phyloP scores from a whole-genome alignment of 768 basidiomycete species.

The Exsudoporus frostii region DNA sequence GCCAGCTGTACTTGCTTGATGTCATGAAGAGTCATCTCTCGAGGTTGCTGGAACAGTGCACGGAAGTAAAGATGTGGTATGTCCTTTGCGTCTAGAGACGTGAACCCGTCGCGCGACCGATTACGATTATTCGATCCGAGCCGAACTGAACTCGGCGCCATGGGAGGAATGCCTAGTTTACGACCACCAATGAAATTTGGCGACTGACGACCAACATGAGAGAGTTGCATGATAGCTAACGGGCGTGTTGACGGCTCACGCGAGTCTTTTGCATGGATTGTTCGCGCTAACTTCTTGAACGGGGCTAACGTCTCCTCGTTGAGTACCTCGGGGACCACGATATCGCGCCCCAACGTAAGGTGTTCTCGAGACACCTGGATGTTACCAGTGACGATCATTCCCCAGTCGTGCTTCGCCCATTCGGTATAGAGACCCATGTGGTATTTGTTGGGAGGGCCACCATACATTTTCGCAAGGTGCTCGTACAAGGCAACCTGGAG shows the following conservation, averaged over 20 bases:
- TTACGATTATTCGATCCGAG: constrained; percentile 35
- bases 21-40: constrained; percentile 54
- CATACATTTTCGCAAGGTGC: constrained; percentile 60
- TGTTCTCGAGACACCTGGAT: constrained; percentile 65
- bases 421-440: constrained; percentile 65
- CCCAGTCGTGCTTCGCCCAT: constrained; percentile 81
- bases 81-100: constrained; percentile 3
- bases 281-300: constrained; percentile 47
- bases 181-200: constrained; percentile 69
- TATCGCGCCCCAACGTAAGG: constrained; percentile 68
- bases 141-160: constrained; percentile 67
- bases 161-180: constrained; percentile 51
- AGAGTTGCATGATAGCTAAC: constrained; percentile 78
- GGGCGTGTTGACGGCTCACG: constrained; percentile 7
- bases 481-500: constrained; percentile 88
- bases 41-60: constrained; percentile 62
- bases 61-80: constrained; percentile 29
- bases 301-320: constrained; percentile 43
- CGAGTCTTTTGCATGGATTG: constrained; percentile 42
- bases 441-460: constrained; percentile 67
- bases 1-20: constrained; percentile 56
- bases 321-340: constrained; percentile 51
- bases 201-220: constrained; percentile 82
- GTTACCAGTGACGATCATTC: constrained; percentile 87
- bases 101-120: constrained; percentile 4